Percentiles rank a stretch among this genome's conserved stretches.
phyloP scores from a whole-genome alignment of 2,329 filamentous ascomycete genomes.

The Alternaria panax region DNA sequence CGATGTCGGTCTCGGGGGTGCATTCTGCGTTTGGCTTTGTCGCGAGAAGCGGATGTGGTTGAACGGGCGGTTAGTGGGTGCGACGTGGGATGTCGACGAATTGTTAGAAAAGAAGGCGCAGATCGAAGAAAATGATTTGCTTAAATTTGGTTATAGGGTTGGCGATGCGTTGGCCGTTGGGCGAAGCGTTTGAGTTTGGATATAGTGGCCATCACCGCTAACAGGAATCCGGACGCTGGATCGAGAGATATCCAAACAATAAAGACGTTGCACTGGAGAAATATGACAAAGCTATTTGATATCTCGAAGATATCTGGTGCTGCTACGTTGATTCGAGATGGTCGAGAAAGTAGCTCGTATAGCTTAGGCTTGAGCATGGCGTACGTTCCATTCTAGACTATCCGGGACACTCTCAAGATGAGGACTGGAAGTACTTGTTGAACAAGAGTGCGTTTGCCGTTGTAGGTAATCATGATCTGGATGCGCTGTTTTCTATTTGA shows the following conservation, averaged over 20 bases:
- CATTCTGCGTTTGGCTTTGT: conserved; percentile 45
- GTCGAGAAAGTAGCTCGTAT: background rate
- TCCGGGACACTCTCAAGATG: background rate
- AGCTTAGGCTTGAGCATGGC: background rate
- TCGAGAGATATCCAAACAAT: background rate
- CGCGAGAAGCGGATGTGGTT: conserved; percentile 42
- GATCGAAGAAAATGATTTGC: conserved; percentile 34
- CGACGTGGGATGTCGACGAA: conserved; percentile 44
- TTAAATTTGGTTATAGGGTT: conserved; percentile 39
- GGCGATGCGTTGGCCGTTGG: conserved; percentile 1
- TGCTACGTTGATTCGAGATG: background rate
- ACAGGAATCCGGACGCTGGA: background rate
- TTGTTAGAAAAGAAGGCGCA: conserved; percentile 27
- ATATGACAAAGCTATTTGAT: no score
- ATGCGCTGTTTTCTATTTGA: background rate
- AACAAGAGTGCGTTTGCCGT: background rate
- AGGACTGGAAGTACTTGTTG: background rate
- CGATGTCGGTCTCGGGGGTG: conserved; percentile 40
- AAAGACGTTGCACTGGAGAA: background rate
- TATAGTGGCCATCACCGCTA: background rate
- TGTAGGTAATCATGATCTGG: no score
- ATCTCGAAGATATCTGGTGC: no score
- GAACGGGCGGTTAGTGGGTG: conserved; percentile 37
- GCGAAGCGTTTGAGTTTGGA: background rate
- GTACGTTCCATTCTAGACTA: background rate